A percentile compares a stretch with the other conserved stretches of the same genome.
Conservation (phyloP, 192 early-diverging fungal species). For the Paraglomus brasilianum region DNA sequence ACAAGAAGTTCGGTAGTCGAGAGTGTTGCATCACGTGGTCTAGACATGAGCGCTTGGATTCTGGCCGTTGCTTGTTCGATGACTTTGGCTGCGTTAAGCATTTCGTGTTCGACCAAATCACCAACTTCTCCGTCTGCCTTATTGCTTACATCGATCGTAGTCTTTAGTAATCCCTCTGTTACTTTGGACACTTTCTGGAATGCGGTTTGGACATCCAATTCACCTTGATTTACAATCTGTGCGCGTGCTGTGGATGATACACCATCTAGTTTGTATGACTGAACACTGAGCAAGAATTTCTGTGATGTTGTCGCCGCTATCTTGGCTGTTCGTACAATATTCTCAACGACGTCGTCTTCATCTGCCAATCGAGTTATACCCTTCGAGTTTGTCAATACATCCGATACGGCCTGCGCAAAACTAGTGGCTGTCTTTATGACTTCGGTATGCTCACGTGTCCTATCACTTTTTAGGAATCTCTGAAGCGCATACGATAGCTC, state of each 20-base stretch:
- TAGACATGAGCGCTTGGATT: slow-evolving; percentile 76
- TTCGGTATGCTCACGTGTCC: slow-evolving; percentile 74
- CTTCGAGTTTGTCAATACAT: slow-evolving; percentile 87
- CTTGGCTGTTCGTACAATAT: slow-evolving; percentile 68
- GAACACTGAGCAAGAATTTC: slow-evolving; percentile 85
- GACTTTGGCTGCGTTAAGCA: slow-evolving; percentile 86
- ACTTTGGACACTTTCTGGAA: slow-evolving; percentile 70
- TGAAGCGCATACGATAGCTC: slow-evolving; percentile 53
- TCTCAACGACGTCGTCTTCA: slow-evolving; percentile 73
- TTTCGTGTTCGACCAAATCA: slow-evolving; percentile 90
- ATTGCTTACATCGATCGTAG: slow-evolving; percentile 51
- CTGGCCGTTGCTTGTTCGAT: slow-evolving; percentile 88
- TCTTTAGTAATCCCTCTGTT: slow-evolving; percentile 74
- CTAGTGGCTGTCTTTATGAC: slow-evolving; percentile 79
- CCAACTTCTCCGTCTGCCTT: slow-evolving; percentile 74
- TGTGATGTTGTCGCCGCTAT: slow-evolving; percentile 64
- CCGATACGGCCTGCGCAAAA: slow-evolving; percentile 78
- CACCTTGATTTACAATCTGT: slow-evolving; percentile 71
- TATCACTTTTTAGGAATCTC: slow-evolving; percentile 43
- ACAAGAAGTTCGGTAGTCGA: slow-evolving; percentile 82
- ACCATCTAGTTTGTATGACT: slow-evolving; percentile 69
- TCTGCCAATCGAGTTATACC: slow-evolving; percentile 80
- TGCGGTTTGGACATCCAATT: slow-evolving; percentile 73
- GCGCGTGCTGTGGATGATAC: slow-evolving; percentile 64
- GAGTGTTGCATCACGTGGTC: slow-evolving; percentile 69